Base-by-base conservation (phyloP, 2,329 filamentous ascomycete genomes). In the Aurifilum marmelostoma region DNA sequence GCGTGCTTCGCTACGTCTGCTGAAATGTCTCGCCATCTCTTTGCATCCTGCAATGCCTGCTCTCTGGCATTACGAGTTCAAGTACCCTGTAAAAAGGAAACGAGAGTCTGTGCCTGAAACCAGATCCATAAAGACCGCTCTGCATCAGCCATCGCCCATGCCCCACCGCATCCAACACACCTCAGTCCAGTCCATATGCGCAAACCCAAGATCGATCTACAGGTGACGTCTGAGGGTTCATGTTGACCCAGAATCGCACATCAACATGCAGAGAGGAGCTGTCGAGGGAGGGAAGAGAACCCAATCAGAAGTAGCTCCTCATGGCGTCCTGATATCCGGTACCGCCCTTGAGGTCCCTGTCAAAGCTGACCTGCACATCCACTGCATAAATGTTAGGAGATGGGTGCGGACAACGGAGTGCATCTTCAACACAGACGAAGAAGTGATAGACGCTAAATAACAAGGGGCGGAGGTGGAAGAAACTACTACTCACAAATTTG, bases 321-420 rank as follows among this genome's bases (percentile, higher is more conserved):
- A 96, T 95, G 0, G 92, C 92, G 76, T 96, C 93, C 73, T 92
- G 83, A 74, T 93, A 97, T 0, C 93, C 93, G 0, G 87, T 84
- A 0, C 93, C 93, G 6, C 93, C 94, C 77, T 91, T 93, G 64
- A 97, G 83, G 77, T 97, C 93, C 39, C 89, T 86, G 72, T 95
- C 92, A 78, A 97, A 97, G 47, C 88, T 91, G 78, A 92, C 89
- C 32, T 91, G 90, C 2, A 97, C 92, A 58, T 94, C 91, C n/a
- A 97, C 59, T 62, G 59, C n/a, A 27, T 7, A 41, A 37, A n/a
- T 21, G 27, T 56, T 32, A 56, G 52, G 3, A 61, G n/a, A 12
- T n/a, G n/a, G 2, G 39, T 37, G 59, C 21, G 21, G 2, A 37
- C 14, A 16, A 18, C n/a, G 2, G 27, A 37, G n/a, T 18, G n/a